Percentiles rank a stretch among this genome's conserved stretches.
phyloP scores from a whole-genome alignment of 352 stramenopile genomes.

The Saprolegnia diclina region DNA sequence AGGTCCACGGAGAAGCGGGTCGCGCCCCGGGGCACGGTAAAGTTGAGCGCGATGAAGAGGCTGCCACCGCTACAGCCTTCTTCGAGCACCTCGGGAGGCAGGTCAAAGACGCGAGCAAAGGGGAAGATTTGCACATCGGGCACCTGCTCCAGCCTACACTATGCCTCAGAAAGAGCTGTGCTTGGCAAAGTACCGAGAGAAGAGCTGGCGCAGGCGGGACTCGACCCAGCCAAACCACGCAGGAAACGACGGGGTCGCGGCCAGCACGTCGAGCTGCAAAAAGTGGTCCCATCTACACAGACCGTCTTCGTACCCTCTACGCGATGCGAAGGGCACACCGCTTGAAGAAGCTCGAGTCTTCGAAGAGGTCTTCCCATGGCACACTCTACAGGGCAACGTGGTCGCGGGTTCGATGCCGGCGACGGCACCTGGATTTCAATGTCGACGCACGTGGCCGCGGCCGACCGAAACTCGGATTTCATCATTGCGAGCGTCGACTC shows the following conservation, averaged over 20 bases:
- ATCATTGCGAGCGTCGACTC: conserved; percentile 87
- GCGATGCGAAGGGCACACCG: conserved; percentile 40
- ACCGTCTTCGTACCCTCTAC: conserved; percentile 3
- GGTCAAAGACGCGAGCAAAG: conserved; percentile 80
- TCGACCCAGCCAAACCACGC: conserved; percentile 85
- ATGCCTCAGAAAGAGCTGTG: neutral
- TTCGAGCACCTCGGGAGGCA: conserved; percentile 36
- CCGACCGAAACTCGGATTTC: conserved; percentile 82
- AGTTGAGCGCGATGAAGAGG: conserved; percentile 61
- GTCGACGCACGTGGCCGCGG: conserved; percentile 50
- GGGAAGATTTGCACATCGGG: conserved; percentile 56
- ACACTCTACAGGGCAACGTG: conserved; percentile 39
- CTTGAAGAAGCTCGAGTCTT: conserved; percentile 61
- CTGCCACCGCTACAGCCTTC: conserved; percentile 42
- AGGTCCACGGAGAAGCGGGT: conserved; percentile 51
- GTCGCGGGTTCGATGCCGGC: neutral
- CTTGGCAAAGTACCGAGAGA: conserved; percentile 27
- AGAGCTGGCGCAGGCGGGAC: conserved; percentile 72
- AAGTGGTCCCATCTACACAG: conserved; percentile 66
- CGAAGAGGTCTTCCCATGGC: conserved; percentile 77
- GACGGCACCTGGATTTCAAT: conserved; percentile 75
- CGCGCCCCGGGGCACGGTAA: conserved; percentile 40
- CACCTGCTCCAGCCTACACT: conserved; percentile 43
- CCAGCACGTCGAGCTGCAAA: conserved; percentile 69
- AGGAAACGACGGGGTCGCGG: conserved; percentile 47